A percentile compares a stretch with the other conserved stretches of the same genome.
Conservation (phyloP, 345 rosid genomes). For the Firmiana major region DNA sequence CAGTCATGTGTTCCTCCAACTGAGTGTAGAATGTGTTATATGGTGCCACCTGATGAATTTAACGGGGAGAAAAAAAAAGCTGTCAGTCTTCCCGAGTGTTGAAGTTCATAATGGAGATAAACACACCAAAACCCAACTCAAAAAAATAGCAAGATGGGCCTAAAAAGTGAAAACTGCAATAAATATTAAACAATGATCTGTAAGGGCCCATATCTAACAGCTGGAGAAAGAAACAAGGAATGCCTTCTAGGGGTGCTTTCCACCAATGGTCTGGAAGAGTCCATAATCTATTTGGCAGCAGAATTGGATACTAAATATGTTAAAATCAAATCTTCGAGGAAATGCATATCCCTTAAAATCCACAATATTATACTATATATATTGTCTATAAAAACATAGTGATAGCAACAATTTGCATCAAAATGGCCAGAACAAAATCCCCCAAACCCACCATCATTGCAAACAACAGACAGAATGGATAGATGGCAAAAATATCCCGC, state of each 20-base stretch:
- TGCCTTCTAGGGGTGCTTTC: not conserved
- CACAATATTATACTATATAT: not conserved
- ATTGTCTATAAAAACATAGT: not conserved
- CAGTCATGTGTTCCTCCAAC: conserved; percentile 88
- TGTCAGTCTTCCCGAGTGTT: not conserved
- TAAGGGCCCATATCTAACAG: not conserved
- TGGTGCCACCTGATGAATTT: conserved; percentile 78
- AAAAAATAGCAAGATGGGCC: not conserved
- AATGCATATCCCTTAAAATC: not conserved
- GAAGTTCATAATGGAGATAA: not conserved
- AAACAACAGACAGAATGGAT: not conserved
- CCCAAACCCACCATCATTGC: not conserved
- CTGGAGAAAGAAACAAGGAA: not conserved
- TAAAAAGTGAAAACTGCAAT: not conserved
- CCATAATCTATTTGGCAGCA: not conserved
- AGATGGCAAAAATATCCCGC: not conserved
- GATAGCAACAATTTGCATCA: not conserved
- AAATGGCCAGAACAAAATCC: not conserved
- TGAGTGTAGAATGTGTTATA: conserved; percentile 90
- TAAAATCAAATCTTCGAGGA: not conserved
- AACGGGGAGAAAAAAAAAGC: conserved; percentile 1
- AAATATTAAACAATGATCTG: not conserved
- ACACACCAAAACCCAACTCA: not conserved
- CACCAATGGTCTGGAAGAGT: not conserved
- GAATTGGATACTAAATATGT: not conserved